Base-by-base conservation (phyloP, 2,329 filamentous ascomycete genomes). In the Botrytis sinoallii region DNA sequence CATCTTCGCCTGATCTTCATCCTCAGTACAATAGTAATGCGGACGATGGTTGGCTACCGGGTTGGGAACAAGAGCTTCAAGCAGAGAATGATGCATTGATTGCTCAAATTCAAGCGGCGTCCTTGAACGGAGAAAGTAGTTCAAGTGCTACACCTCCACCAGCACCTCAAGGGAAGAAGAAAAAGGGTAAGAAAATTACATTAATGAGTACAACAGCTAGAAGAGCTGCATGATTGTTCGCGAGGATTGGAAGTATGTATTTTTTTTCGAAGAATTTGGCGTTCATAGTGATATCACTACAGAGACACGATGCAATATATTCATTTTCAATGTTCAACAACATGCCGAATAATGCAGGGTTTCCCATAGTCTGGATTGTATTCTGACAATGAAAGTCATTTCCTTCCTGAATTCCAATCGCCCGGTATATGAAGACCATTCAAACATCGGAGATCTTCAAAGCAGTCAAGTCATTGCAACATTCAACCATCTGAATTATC, bases 21-120 rank as follows among this genome's bases (percentile, higher is more conserved):
- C 83, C 81, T 81, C 74, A 72, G 29, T 38, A 65, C 12, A 75
- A 77, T 40, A 74, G 74, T 35, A 77, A 79, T 63, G 83, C 82
- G 3, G 89, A 94, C 75, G 95, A 98, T 81, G 95, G 95, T 0
- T 98, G 95, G 95, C 84, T 95, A 25, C 91, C 93, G 78, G 93
- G 91, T 2, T 93, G 91, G 91, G 93, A 97, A 79, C 90, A 92
- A 73, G 89, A 97, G 73, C 81, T 97, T 25, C 85, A 90, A 22
- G 87, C 88, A 2, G 91, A 94, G 72, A 85, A 88, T 71, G 61
- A 42, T 57, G 82, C 88, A 78, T 79, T 91, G 8, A 85, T 88
- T 22, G 81, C 87, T 79, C 88, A 90, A 81, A 85, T 90, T 79
- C 86, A 90, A 78, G 88, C 88, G 80, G 89, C 71, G 81, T 86